Evolutionary conservation across 257 asterid genomes (phyloP), one percentile per base, ranked within the genome.

Genomic region (Solanum ossicruentum): DNA sequence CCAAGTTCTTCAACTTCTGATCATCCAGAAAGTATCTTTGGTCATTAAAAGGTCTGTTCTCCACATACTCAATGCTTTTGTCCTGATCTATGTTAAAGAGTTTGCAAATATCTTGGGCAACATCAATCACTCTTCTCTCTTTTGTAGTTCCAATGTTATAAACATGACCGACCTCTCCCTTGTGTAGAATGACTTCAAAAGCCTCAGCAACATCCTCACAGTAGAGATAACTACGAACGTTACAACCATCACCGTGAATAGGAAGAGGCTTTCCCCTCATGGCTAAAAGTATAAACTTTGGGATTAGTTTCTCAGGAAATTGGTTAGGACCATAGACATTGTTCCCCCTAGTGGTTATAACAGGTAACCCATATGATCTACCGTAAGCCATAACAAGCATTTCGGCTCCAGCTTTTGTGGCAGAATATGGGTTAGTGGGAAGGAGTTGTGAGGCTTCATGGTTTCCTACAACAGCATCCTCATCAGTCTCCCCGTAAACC

Each of bases 321-420:
- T 85, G 87, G 83, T 85, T 85, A 45, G 87, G 87, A 36, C 87
- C 87, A 43, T 85, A 85, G 15, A 85, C 87, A 43, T 85, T 85
- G 60, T 85, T 85, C n/a, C 87, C 87, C 17, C 87, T 65, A 51
- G 87, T 85, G 36, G 87, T 85, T 54, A 85, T 85, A 18, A 85
- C 87, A 32, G 87, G 87, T 65, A 85, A 69, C 12, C 87, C 87
- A 61, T 85, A 85, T 6, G 87, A 85, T 75, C 87, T 66, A 32
- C 87, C 87, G 47, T 85, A 85, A 67, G 87, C 87, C 87, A 85
- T 85, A 69, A 85, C 87, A 45, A 85, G 82, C 87, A 85, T 85
- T 54, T 85, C 87, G 0, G 87, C 87, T 28, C 87, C 87, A 17
- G 87, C 87, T 85, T 85, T 85, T 41, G 87, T 85, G 51, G 87